Percentiles rank a stretch among this genome's conserved stretches.
phyloP scores from a whole-genome alignment of 2,329 filamentous ascomycete genomes.

The Microcyclospora tardicrescens region DNA sequence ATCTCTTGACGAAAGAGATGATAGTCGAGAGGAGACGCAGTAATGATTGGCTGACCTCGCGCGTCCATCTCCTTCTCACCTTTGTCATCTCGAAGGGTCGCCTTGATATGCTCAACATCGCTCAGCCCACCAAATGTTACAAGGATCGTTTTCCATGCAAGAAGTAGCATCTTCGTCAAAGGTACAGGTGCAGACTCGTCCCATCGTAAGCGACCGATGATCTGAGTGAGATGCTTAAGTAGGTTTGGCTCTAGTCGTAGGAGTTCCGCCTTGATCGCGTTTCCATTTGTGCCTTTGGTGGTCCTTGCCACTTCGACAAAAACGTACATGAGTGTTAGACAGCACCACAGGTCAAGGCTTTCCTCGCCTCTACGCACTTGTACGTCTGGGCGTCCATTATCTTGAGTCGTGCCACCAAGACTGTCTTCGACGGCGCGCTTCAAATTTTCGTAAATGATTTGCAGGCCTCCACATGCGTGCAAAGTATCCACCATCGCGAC shows the following conservation, averaged over 20 bases:
- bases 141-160: slow-evolving; percentile 86
- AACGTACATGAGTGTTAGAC: slow-evolving; percentile 37
- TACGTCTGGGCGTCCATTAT: slow-evolving; percentile 12
- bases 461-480: slow-evolving; percentile 27
- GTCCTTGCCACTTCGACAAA: slow-evolving; percentile 34
- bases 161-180: slow-evolving; percentile 42
- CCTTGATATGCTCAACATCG: slow-evolving; percentile 62
- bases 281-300: slow-evolving; percentile 12
- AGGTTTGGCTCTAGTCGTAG: slow-evolving; percentile 43
- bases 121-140: slow-evolving; percentile 70
- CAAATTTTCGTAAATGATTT: slow-evolving; percentile 28
- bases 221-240: slow-evolving; percentile 56
- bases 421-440: slow-evolving; percentile 19
- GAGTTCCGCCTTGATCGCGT: slow-evolving; percentile 19
- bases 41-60: slow-evolving; percentile 66
- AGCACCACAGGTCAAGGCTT: slow-evolving; percentile 34
- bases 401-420: slow-evolving; percentile 10
- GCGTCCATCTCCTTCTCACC: slow-evolving; percentile 39
- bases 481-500: slow-evolving; percentile 31
- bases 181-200: slow-evolving; percentile 47
- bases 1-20: slow-evolving; percentile 94
- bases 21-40: slow-evolving; percentile 88
- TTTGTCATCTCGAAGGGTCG: slow-evolving; percentile 48
- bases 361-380: slow-evolving; percentile 17
- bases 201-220: slow-evolving; percentile 42